Evolutionary conservation across 495 filamentous ascomycete species (phyloP).

Genomic region (Aspergillus cristatus): DNA sequence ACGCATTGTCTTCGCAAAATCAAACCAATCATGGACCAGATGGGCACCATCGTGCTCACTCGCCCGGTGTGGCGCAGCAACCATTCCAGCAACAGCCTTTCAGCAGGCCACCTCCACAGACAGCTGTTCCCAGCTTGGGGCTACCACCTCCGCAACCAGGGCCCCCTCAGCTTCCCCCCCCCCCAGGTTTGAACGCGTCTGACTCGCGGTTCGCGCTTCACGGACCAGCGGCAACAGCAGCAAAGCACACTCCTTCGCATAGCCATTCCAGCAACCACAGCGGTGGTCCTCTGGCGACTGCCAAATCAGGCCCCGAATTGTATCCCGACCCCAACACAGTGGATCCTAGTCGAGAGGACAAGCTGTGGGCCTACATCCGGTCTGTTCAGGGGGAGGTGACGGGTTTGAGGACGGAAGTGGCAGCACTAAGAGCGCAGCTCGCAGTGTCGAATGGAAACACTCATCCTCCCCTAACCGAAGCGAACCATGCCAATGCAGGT

Average conservation of each 20-base stretch:
- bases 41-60: constrained; percentile 48
- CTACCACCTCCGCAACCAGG: constrained; percentile 31
- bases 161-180: constrained; percentile 43
- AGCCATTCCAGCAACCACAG: constrained; percentile 37
- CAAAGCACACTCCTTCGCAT: constrained; percentile 27
- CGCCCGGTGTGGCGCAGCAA: constrained; percentile 58
- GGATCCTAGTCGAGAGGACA: constrained; percentile 27
- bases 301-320: constrained; percentile 21
- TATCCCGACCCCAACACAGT: constrained; percentile 17
- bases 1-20: constrained; percentile 47
- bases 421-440: constrained; percentile 28
- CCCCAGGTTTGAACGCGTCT: constrained; percentile 39
- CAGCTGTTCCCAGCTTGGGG: constrained; percentile 19
- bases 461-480: constrained; percentile 16
- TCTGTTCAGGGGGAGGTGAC: constrained; percentile 34
- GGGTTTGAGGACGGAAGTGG: constrained; percentile 31
- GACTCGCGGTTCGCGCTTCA: constrained; percentile 38
- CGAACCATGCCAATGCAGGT: constrained; percentile 12
- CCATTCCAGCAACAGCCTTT: constrained; percentile 61
- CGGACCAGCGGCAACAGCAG: constrained; percentile 10
- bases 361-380: constrained; percentile 39
- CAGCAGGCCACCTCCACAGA: constrained; percentile 33
- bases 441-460: constrained; percentile 24
- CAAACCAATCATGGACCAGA: constrained; percentile 48
- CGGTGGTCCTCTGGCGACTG: constrained; percentile 12